Evolutionary conservation across 2,329 filamentous ascomycete genomes (phyloP), one percentile per base, ranked within the genome.

Genomic region (Colletotrichum sp.): DNA sequence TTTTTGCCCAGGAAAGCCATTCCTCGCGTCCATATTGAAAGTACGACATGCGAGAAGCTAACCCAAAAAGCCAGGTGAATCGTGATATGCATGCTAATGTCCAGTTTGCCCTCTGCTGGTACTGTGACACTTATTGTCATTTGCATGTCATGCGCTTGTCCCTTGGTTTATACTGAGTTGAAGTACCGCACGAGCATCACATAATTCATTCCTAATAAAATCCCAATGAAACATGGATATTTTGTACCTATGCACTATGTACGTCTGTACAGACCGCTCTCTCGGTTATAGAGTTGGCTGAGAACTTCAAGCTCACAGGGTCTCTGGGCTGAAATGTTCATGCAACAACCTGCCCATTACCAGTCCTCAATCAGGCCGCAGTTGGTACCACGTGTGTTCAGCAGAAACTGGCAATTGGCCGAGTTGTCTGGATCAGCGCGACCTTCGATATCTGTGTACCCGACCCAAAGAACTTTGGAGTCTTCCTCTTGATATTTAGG

Each of bases 341-440:
- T 8, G 6, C n/a, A 13, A 52, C 2, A 25, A 12, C 10, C 13
- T 52, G 43, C n/a, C 10, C 4, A 36, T 15, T 15, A 62, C 58
- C 58, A 62, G 9, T 62, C 58, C 58, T 32, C 58, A 30, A 62
- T 18, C 4, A 62, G 30, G 22, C 58, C 58, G 15, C 58, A 62
- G n/a, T 34, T 36, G 0, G n/a, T 62, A n/a, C 58, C 58, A 28
- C 58, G 58, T 1, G 28, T 34, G 18, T 62, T 22, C 1, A 32
- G 28, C 4, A 62, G 32, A 3, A 62, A 62, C 4, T 62, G 58
- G 18, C 58, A 62, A 34, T 62, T 62, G 27, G 18, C 58, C 30
- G 58, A 62, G 12, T 62, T 62, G 30, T 62, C 58, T 30, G 58
- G 58, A 34, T 62, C 58, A 22, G 30, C 10, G 30, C 58, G 30